These are phyloP conservation scores for Coprinopsis cinerea DNA, from an alignment of 768 basidiomycete genomes.

Conservation along the genomic window DNA sequence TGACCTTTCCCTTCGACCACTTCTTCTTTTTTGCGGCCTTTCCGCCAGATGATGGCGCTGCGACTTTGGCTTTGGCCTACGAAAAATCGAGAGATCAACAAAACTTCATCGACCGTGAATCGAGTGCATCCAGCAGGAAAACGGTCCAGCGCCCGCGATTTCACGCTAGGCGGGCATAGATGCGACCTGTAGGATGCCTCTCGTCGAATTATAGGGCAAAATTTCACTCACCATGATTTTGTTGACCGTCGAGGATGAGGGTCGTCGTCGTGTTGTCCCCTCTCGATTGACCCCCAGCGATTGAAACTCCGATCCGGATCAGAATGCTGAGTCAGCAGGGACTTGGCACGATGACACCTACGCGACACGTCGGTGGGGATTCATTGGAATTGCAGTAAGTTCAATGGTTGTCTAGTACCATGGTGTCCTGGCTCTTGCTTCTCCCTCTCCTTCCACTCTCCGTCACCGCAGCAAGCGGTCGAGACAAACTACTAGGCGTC, in stretches of 20 bases:
- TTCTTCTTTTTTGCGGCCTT: slow-evolving; percentile 99
- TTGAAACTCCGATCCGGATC: too few species aligned
- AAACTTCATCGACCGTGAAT: slow-evolving; percentile 29
- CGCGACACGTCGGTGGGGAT: slow-evolving; percentile 34
- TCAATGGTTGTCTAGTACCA: slow-evolving; percentile 18
- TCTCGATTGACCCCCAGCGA: too few species aligned
- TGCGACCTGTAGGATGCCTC: too few species aligned
- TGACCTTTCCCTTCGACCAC: slow-evolving; percentile 99
- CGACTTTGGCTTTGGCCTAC: slow-evolving; percentile 68
- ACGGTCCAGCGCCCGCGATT: background rate
- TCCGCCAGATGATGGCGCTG: slow-evolving; percentile 60
- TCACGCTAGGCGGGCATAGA: too few species aligned
- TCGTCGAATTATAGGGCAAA: too few species aligned
- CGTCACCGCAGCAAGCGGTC: slow-evolving; percentile 28
- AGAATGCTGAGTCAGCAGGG: too few species aligned
- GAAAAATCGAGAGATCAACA: slow-evolving; percentile 17
- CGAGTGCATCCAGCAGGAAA: slow-evolving; percentile 32
- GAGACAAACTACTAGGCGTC: slow-evolving; percentile 53
- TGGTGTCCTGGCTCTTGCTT: slow-evolving; percentile 50
- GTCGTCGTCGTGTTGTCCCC: too few species aligned
- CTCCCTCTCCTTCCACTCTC: slow-evolving; percentile 36
- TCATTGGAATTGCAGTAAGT: slow-evolving; percentile 4
- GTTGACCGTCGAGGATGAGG: too few species aligned
- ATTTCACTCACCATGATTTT: too few species aligned
- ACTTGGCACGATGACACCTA: slow-evolving; percentile 13